These are phyloP conservation scores for Combretum micranthum DNA, from an alignment of 345 rosid species.

Conservation along the genomic window DNA sequence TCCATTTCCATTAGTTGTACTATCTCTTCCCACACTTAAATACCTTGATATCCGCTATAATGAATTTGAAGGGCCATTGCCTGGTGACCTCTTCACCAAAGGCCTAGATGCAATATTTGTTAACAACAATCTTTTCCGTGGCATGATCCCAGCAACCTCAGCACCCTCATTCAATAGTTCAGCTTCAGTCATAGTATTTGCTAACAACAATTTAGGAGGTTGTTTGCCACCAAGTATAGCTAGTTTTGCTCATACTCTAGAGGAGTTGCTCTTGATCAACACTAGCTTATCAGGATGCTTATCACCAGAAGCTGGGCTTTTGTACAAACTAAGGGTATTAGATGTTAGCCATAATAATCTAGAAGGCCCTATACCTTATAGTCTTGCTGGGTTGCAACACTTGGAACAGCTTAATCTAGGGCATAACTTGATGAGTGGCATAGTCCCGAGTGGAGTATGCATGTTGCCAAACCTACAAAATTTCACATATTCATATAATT, in stretches of 20 bases:
- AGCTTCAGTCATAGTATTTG: constrained; percentile 68
- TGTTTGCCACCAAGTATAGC: constrained; percentile 74
- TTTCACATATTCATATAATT: constrained; percentile 67
- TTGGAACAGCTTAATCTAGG: constrained; percentile 64
- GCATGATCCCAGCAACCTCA: constrained; percentile 29
- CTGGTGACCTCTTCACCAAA: constrained; percentile 55
- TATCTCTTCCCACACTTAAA: constrained; percentile 49
- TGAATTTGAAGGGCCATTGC: constrained; percentile 82
- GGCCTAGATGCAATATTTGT: constrained; percentile 76
- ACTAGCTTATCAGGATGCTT: constrained; percentile 73
- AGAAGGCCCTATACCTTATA: constrained; percentile 83
- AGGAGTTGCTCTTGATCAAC: constrained; percentile 70
- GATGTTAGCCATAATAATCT: constrained; percentile 71
- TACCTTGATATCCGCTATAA: constrained; percentile 76
- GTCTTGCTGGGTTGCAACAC: constrained; percentile 65
- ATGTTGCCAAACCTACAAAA: constrained; percentile 53
- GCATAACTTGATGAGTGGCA: constrained; percentile 66
- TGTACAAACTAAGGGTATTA: constrained; percentile 62
- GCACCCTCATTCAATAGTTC: constrained; percentile 28
- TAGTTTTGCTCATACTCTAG: constrained; percentile 52
- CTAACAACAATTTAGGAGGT: constrained; percentile 74
- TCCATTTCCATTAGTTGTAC: constrained; percentile 61
- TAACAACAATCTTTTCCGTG: constrained; percentile 63
- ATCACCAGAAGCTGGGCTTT: constrained; percentile 78
- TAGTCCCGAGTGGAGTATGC: constrained; percentile 63